Base-by-base conservation (phyloP, 2,329 filamentous ascomycete species). In the Fusarium musae region DNA sequence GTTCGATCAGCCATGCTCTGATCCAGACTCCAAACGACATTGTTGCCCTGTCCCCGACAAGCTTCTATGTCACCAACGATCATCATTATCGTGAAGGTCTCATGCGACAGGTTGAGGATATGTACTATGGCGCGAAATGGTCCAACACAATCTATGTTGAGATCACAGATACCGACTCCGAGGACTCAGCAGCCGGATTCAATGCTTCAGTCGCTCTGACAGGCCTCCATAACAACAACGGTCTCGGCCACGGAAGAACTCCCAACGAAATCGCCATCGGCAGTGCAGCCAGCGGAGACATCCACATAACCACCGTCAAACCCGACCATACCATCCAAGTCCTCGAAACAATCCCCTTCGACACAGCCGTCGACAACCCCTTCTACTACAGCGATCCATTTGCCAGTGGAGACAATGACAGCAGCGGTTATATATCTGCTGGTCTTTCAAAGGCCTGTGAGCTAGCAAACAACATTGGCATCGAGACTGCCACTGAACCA, bases 51-150 rank as follows among this genome's bases (percentile, higher is more conserved):
- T 85, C 82, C 1, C 83, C 86, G 0, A 80, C 75, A 17, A 85
- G 85, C 0, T 85, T 91, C 76, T 87, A 88, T 56, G 85, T 91
- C 10, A 91, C 89, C 0, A 91, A 91, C 69, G 90, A 91, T 69
- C 89, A 91, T 60, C 79, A 80, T 71, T 85, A 90, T 76, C 83
- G 82, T 1, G 83, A 86, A 2, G 89, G 89, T 0, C 9, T 77
- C 1, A 76, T 85, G 79, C 83, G 88, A 4, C 13, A 75, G 0
- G 3, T 90, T 0, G 90, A 91, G 70, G 84, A 87, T 39, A 0
- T 86, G 0, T 80, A 82, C 36, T 78, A 78, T 0, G 72, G 76
- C 0, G 80, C 83, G 1, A 83, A 79, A 26, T 90, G 88, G 88
- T 84, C 87, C 2, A 83, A 84, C 17, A 83, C 85, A 4, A 74